Base-by-base conservation (phyloP, 148 eudicot species). In the Selenicereus undatus region DNA sequence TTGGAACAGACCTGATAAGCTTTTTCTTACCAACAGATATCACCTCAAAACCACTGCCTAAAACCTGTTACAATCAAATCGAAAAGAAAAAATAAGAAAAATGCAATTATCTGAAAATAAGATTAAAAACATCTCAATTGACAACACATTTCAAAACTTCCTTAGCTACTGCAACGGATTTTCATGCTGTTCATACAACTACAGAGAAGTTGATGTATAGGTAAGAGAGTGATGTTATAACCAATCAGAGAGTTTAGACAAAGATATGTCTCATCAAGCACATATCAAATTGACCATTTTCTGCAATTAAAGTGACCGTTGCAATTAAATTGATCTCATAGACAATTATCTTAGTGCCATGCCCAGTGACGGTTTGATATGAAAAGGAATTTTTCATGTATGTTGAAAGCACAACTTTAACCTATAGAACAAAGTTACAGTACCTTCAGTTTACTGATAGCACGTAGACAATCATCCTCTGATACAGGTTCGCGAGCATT, bases 1-100 rank as follows among this genome's bases (percentile, higher is more conserved):
- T 96, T 11, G 99, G 99, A 82, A 96, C 99, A 76, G 98, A 96
- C 30, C 99, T 86, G 17, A 96, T 90, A 69, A 96, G 97, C 90
- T 94, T 96, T 86, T 86, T 91, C 89, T 89, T 96, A 76, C 99
- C 98, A 78, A 96, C 92, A 75, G 95, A 81, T 76, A 96, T 92
- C 89, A 96, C 98, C 91, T 96, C 99, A 86, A 90, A 96, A 71
- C 99, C 99, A 85, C 93, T 96, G 54, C 99, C 99, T 82, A 96
- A 84, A 82, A 92, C 91, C 99, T 96, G 87, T 30, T 70, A 85
- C 22, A 43, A 42, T 52, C 58, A 42, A 56, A 71, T 26, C 27
- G 29, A 45, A 5, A 62, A 14, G 71, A 72, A 75, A 75, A 84
- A 3, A 51, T 70, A 71, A 80, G 81, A 36, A 18, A 12, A 24